phyloP scores from a whole-genome alignment of 2,329 filamentous ascomycete species.

The Colletotrichum cordylinicola region DNA sequence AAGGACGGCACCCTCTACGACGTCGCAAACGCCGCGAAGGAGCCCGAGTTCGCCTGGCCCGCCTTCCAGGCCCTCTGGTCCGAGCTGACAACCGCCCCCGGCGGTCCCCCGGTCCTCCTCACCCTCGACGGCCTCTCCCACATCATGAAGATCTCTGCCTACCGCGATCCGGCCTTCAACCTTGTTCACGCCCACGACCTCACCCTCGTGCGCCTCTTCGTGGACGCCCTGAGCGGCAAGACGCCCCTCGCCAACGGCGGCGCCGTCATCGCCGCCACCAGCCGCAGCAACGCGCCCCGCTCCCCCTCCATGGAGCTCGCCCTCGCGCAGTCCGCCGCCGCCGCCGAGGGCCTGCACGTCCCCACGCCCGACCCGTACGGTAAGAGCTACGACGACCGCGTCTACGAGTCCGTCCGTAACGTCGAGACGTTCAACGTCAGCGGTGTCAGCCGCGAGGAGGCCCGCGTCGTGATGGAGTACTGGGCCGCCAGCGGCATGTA shows the following conservation, averaged over 20 bases:
- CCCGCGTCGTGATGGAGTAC: constrained; percentile 86
- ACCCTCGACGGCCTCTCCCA: constrained; percentile 80
- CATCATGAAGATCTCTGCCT: constrained; percentile 80
- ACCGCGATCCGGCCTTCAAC: constrained; percentile 73
- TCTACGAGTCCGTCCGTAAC: constrained; percentile 57
- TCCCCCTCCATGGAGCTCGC: constrained; percentile 73
- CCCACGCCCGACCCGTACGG: constrained; percentile 58
- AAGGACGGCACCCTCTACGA: constrained; percentile 69
- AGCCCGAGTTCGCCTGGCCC: constrained; percentile 79
- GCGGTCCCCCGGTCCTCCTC: constrained; percentile 69
- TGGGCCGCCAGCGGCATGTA: constrained; percentile 87
- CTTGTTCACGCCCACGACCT: constrained; percentile 88
- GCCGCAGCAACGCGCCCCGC: constrained; percentile 71
- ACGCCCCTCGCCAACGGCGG: constrained; percentile 73
- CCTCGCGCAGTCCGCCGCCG: constrained; percentile 61
- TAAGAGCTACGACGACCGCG: constrained; percentile 61
- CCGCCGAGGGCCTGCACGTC: constrained; percentile 38
- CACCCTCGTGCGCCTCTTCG: constrained; percentile 75
- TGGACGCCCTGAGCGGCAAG: constrained; percentile 71
- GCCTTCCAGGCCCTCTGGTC: constrained; percentile 82
- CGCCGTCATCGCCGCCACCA: constrained; percentile 76
- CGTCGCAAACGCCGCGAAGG: constrained; percentile 73
- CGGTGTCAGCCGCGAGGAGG: constrained; percentile 76
- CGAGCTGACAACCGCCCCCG: constrained; percentile 67
- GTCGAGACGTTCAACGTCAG: constrained; percentile 63